Evolutionary conservation across 306 rosid genomes (phyloP), one percentile per base, ranked within the genome.

Genomic region (Medicago ruthenica): DNA sequence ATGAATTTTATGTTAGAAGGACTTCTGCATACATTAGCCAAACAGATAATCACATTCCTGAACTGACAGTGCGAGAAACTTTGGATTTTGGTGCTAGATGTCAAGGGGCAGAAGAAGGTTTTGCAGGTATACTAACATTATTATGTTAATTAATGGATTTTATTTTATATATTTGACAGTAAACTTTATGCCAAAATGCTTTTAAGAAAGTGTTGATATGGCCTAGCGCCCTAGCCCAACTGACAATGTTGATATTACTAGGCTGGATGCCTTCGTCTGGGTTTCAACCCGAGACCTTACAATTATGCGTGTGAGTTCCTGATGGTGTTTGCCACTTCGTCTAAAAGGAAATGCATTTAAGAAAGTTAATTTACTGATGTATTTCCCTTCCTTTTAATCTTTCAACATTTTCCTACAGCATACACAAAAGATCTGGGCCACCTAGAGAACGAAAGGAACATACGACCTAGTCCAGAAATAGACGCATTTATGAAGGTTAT

Each of bases 71-170:
- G 1, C 75, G 98, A 76, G 98, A 93, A 87, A 91, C 93, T 69
- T 77, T 93, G 79, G 98, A 93, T 82, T 93, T 93, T 54, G 98
- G 89, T 59, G 98, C 98, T 81, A 86, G 98, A 89, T 93, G 92
- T 78, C 96, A 93, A 81, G 98, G 98, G 61, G 86, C 98, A 65
- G 60, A 88, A 45, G 92, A 86, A 84, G 90, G 88, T 17, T 89
- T 89, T 78, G 83, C 88, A 83, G 96, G 97, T 92, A 48, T 55
- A 58, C 71, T 57, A 59, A 10, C 31, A 41, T 59, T 16, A 34
- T 70, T 65, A 54, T 59, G 31, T 27, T 27, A 27, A 27, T 27
- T 27, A 27, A 27, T 22, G 16, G 62, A 5, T 67, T 54, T 54
- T 18, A 18, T 37, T 57, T 60, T 34, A 13, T 75, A n/a, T 48